Evolutionary conservation across 495 filamentous ascomycete species (phyloP).

Genomic region (Penicillium ochrochloron): DNA sequence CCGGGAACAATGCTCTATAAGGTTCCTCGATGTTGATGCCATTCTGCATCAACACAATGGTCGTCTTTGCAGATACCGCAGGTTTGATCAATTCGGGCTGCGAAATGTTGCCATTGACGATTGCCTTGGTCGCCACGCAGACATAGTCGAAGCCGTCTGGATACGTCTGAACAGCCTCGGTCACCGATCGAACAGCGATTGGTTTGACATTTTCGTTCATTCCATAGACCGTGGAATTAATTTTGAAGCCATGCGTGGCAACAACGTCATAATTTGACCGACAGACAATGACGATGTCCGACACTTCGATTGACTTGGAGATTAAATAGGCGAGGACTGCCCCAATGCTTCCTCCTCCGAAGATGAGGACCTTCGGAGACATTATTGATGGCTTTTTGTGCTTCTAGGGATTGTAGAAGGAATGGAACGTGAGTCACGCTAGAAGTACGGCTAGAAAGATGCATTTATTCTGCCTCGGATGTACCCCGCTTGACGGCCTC

Average conservation of each 20-base stretch:
- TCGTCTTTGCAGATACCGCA: slow-evolving; percentile 1
- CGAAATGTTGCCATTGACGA: neutral
- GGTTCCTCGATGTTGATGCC: slow-evolving; percentile 2
- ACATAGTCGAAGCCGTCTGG: slow-evolving; percentile 7
- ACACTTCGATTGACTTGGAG: neutral
- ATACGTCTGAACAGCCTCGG: neutral
- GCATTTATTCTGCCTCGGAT: neutral
- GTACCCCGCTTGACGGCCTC: neutral
- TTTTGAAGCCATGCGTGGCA: slow-evolving; percentile 4
- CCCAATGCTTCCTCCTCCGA: slow-evolving; percentile 3
- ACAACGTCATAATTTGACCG: slow-evolving; percentile 5
- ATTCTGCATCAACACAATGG: neutral
- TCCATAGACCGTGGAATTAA: slow-evolving; percentile 6
- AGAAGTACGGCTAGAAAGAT: neutral
- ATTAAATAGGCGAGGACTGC: slow-evolving; percentile 3
- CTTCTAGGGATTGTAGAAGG: neutral
- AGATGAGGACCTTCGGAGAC: neutral
- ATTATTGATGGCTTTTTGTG: neutral
- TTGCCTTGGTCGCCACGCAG: slow-evolving; percentile 1
- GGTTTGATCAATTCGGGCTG: slow-evolving; percentile 5
- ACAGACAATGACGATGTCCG: slow-evolving; percentile 1
- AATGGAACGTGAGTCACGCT: neutral
- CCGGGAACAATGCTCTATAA: neutral
- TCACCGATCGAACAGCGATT: neutral
- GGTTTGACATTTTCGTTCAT: slow-evolving; percentile 3